Base-by-base conservation (phyloP, 2,329 filamentous ascomycete genomes). In the Colletotrichum acutatum region DNA sequence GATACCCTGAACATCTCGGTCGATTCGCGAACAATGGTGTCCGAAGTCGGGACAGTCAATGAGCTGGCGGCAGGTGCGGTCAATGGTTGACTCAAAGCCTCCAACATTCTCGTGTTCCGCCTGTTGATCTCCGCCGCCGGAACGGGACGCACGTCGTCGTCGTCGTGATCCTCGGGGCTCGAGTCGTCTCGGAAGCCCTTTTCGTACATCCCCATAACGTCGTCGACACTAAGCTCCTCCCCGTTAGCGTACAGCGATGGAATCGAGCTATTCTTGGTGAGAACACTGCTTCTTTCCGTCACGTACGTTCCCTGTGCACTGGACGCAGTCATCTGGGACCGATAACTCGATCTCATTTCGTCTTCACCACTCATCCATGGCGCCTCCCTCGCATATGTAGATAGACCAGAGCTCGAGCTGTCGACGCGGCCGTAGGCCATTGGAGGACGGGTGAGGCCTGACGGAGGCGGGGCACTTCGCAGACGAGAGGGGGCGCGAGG, bases 231-330 rank as follows among this genome's bases (percentile, higher is more conserved):
- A 68, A 89, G 85, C 53, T 88, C 89, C 75, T 91, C 90, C 74
- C 89, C 86, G 73, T 78, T 76, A 58, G 76, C 82, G 75, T 86
- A 85, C 82, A 87, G 88, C 74, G 86, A 97, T 83, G 84, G 93
- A 66, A 92, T 87, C 1, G 93, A 95, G 84, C 93, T 97, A 73
- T 91, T 90, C 77, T 94, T 95, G 4, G 95, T 97, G 75, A 92
- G 81, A 62, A 97, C 87, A 79, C 95, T 98, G 81, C 94, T 97
- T 74, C 94, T 89, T 79, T 96, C 94, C 1, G 94, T 97, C n/a
- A 92, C 90, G 5, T 82, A 76, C 2, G 88, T 89, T 28, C 92
- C 95, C 37, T 87, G 88, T 30, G 84, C 83, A 5, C 88, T 88
- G 3, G 88, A 90, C 46, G 84, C 80, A 22, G 88, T 88, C 64